phyloP scores from a whole-genome alignment of 805 yeast species.

The Wickerhamiella lipophila region DNA sequence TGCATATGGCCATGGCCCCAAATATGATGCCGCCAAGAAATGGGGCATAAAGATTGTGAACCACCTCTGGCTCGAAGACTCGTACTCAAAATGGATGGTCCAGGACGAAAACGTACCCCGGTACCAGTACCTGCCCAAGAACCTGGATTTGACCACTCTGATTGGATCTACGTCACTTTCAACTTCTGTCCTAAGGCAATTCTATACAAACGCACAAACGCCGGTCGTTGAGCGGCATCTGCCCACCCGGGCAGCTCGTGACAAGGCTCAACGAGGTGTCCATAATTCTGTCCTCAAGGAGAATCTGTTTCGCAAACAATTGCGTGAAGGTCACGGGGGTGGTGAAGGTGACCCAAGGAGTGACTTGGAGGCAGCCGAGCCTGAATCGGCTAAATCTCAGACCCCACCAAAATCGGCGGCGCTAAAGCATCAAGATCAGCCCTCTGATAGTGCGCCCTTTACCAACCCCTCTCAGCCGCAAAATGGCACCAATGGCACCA shows the following conservation, averaged over 20 bases:
- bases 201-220: constrained; percentile 23
- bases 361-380: too few relatives aligned
- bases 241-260: constrained; percentile 39
- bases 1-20: constrained; percentile 55
- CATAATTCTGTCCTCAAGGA: constrained; percentile 59
- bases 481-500: neutral
- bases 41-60: constrained; percentile 62
- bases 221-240: constrained; percentile 15
- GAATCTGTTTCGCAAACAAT: constrained; percentile 48
- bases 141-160: constrained; percentile 33
- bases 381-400: too few relatives aligned
- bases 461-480: too few relatives aligned
- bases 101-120: constrained; percentile 36
- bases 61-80: constrained; percentile 82
- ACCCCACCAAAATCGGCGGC: too few relatives aligned
- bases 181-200: constrained; percentile 31
- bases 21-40: constrained; percentile 56
- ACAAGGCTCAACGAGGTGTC: constrained; percentile 50
- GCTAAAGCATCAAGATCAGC: too few relatives aligned
- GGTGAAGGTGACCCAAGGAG: too few relatives aligned
- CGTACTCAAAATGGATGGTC: constrained; percentile 49
- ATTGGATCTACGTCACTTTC: constrained; percentile 43
- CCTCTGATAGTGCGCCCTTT: neutral
- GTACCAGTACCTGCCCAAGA: constrained; percentile 38
- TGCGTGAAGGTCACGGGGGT: constrained; percentile 28